phyloP scores from a whole-genome alignment of 176 grass and related monocot species.

The Aegilops bicornis region DNA sequence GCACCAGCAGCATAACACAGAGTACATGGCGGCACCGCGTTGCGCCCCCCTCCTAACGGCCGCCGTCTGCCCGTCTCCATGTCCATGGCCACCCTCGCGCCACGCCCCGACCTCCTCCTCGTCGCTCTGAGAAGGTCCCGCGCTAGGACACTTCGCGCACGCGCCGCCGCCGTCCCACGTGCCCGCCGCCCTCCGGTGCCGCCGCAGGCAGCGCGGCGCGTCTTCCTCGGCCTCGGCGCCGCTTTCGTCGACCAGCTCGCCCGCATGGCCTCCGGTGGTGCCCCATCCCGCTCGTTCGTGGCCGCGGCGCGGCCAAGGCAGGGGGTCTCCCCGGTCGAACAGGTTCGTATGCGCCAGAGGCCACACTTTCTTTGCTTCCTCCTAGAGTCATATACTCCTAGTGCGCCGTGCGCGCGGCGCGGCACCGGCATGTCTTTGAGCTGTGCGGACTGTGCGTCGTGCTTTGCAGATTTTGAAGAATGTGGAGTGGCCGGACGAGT shows the following conservation, averaged over 20 bases:
- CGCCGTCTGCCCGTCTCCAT: not conserved
- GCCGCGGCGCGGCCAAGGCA: constrained; percentile 64
- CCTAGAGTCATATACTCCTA: not conserved
- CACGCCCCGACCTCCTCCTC: constrained; percentile 34
- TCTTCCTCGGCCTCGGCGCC: constrained; percentile 68
- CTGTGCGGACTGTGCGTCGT: not conserved
- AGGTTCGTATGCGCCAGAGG: constrained; percentile 39
- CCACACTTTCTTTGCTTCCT: not conserved
- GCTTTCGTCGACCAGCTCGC: constrained; percentile 55
- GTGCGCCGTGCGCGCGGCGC: not conserved
- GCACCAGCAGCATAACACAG: not conserved
- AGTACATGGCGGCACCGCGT: not conserved
- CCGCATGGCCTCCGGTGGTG: constrained; percentile 62
- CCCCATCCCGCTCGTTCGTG: constrained; percentile 50
- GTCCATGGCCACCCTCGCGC: constrained; percentile 51
- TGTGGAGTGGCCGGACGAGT: constrained; percentile 86
- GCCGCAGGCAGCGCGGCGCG: constrained; percentile 46
- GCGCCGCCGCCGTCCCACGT: constrained; percentile 1
- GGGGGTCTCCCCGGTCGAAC: constrained; percentile 78
- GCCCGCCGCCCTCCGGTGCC: constrained; percentile 18
- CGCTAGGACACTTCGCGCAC: constrained; percentile 4
- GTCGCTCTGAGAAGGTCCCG: constrained; percentile 34
- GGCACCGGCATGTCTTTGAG: not conserved
- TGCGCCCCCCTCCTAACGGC: not conserved
- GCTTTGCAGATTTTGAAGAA: constrained; percentile 73